phyloP scores from a whole-genome alignment of 1,139 yeast genomes.

The Hemisphaericaspora lyxosophila region DNA sequence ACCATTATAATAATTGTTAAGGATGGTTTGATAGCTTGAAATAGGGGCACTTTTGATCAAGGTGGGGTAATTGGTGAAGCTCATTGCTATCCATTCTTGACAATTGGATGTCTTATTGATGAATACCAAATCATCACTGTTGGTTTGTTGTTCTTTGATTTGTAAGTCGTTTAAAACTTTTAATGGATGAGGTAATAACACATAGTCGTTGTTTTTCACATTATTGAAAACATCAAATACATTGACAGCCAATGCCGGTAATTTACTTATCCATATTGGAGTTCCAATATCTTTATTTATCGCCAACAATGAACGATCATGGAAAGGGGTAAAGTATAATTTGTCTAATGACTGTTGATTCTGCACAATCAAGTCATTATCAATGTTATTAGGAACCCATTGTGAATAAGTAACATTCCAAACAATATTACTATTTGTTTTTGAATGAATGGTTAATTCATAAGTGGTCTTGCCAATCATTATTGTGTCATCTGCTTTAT shows the following conservation, averaged over 20 bases:
- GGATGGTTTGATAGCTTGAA: slow-evolving; percentile 52
- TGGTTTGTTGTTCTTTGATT: slow-evolving; percentile 18
- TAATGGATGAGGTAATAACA: slow-evolving; percentile 68
- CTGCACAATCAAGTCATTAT: slow-evolving; percentile 61
- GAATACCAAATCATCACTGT: slow-evolving; percentile 50
- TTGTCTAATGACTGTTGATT: slow-evolving; percentile 60
- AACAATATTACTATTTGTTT: slow-evolving; percentile 53
- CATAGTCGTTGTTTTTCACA: slow-evolving; percentile 28
- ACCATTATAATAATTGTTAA: slow-evolving; percentile 18
- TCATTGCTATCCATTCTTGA: slow-evolving; percentile 83
- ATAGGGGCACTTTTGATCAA: slow-evolving; percentile 77
- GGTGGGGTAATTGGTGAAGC: slow-evolving; percentile 74
- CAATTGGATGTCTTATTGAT: slow-evolving; percentile 63
- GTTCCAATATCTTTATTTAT: slow-evolving; percentile 63
- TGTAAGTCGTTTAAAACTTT: slow-evolving; percentile 41
- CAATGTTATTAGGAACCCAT: slow-evolving; percentile 93
- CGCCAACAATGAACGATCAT: slow-evolving; percentile 69
- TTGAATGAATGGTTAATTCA: slow-evolving; percentile 52
- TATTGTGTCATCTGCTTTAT: slow-evolving; percentile 27
- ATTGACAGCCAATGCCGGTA: slow-evolving; percentile 67
- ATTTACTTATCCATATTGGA: slow-evolving; percentile 75
- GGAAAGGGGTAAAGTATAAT: slow-evolving; percentile 79
- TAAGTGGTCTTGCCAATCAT: slow-evolving; percentile 54
- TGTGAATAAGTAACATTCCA: slow-evolving; percentile 89
- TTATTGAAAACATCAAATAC: slow-evolving; percentile 68